Evolutionary conservation across 352 stramenopile genomes (phyloP).

Genomic region (Lagenidium giganteum): DNA sequence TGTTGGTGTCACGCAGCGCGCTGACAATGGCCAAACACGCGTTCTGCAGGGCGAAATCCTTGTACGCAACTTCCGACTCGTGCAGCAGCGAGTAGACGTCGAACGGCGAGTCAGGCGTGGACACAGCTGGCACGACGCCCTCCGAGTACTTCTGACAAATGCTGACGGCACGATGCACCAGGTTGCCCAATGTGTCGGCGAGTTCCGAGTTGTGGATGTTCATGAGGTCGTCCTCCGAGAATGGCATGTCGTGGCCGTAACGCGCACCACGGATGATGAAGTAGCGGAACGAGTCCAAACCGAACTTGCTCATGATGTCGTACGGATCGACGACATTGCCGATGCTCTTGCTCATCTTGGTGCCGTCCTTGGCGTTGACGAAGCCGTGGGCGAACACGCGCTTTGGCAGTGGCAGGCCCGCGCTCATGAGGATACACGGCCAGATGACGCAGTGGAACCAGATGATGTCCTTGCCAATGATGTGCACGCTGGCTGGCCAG

Average conservation of each 20-base stretch:
- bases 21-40: conserved; percentile 88
- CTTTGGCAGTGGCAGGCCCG: conserved; percentile 91
- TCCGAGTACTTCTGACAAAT: conserved; percentile 96
- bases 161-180: conserved; percentile 96
- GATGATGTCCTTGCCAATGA: conserved; percentile 99
- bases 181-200: conserved; percentile 91
- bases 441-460: conserved; percentile 99
- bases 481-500: conserved; percentile 80
- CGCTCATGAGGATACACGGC: conserved; percentile 99
- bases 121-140: conserved; percentile 61
- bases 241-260: conserved; percentile 95
- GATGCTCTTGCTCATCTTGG: conserved; percentile 99
- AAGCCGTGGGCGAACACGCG: conserved; percentile 97
- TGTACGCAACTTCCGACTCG: conserved; percentile 88
- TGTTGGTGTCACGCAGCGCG: conserved; percentile 93
- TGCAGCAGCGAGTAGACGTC: conserved; percentile 83
- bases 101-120: conserved; percentile 71
- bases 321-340: conserved; percentile 98
- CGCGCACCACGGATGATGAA: conserved; percentile 88
- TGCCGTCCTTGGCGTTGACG: conserved; percentile 97
- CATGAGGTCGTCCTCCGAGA: conserved; percentile 90
- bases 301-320: conserved; percentile 92
- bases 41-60: conserved; percentile 89
- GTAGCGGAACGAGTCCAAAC: conserved; percentile 95
- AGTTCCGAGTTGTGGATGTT: conserved; percentile 98